These are phyloP conservation scores for Eucommia ulmoides DNA, from an alignment of 257 asterid genomes.

Conservation along the genomic window DNA sequence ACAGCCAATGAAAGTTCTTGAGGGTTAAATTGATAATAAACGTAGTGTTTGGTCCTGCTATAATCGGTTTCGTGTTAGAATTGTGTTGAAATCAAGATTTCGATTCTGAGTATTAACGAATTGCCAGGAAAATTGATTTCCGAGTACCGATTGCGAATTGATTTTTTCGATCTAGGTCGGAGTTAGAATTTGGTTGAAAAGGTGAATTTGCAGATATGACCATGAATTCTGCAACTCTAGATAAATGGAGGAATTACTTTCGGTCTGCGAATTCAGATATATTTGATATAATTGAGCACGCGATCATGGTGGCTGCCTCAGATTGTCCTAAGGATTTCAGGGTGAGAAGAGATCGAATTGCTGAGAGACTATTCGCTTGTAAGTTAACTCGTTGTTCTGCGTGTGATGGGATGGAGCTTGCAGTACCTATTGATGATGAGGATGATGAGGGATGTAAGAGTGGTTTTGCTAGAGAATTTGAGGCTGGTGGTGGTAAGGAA, in stretches of 20 bases:
- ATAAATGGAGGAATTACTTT: slow-evolving; percentile 45
- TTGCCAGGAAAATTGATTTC: not conserved
- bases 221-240: slow-evolving; percentile 13
- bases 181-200: slow-evolving; percentile 1
- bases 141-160: not conserved
- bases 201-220: slow-evolving; percentile 12
- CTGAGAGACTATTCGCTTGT: slow-evolving; percentile 28
- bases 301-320: slow-evolving; percentile 33
- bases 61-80: too few relatives aligned
- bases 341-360: slow-evolving; percentile 33
- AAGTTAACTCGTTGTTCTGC: slow-evolving; percentile 15
- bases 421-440: slow-evolving; percentile 7
- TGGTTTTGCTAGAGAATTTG: slow-evolving; percentile 7
- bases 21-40: too few relatives aligned
- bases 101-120: slow-evolving; percentile 6
- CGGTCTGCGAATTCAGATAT: slow-evolving; percentile 17
- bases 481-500: slow-evolving; percentile 17
- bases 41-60: too few relatives aligned
- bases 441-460: slow-evolving; percentile 8
- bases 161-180: slow-evolving; percentile 5
- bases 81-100: not conserved
- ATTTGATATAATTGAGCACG: slow-evolving; percentile 29
- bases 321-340: slow-evolving; percentile 39
- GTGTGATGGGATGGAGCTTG: slow-evolving; percentile 12
- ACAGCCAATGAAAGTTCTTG: too few relatives aligned